Evolutionary conservation across 352 stramenopile species (phyloP).

Genomic region (Phytophthora litchii): DNA sequence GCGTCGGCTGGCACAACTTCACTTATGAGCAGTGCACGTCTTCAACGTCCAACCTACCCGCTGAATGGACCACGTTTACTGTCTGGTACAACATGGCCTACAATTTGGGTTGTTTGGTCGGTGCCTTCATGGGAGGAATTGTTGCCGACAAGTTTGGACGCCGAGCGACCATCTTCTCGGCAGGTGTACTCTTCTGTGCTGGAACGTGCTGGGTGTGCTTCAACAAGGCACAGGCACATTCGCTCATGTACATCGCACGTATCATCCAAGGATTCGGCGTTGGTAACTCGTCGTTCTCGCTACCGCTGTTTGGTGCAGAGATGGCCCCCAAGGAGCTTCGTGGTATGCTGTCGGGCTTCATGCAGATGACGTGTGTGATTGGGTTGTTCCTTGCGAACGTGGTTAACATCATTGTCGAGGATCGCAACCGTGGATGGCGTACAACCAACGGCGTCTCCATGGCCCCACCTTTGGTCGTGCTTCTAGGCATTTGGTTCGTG

Average conservation of each 20-base stretch:
- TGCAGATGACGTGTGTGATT: conserved; percentile 45
- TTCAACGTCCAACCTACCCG: conserved; percentile 22
- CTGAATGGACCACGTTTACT: conserved; percentile 41
- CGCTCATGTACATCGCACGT: conserved; percentile 35
- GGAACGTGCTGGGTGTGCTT: conserved; percentile 39
- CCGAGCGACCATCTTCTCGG: conserved; percentile 38
- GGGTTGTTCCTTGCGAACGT: conserved; percentile 43
- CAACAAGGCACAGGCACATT: conserved; percentile 25
- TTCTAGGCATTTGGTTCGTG: conserved; percentile 43
- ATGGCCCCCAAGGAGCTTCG: conserved; percentile 42
- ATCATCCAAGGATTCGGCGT: conserved; percentile 44
- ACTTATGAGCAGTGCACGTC: conserved; percentile 32
- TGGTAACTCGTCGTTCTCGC: conserved; percentile 40
- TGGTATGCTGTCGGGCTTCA: conserved; percentile 44
- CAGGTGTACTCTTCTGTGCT: conserved; percentile 38
- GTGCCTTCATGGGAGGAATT: conserved; percentile 38
- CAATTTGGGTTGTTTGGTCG: conserved; percentile 41
- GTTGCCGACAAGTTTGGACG: conserved; percentile 40
- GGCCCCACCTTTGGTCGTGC: conserved; percentile 37
- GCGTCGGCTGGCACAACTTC: conserved; percentile 44
- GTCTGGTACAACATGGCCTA: conserved; percentile 46
- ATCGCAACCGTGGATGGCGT: conserved; percentile 38
- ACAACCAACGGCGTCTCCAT: conserved; percentile 45
- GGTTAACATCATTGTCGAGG: conserved; percentile 41
- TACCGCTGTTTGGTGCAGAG: conserved; percentile 46